phyloP scores from a whole-genome alignment of 305 asterid genomes.

The Coffea humblotiana region DNA sequence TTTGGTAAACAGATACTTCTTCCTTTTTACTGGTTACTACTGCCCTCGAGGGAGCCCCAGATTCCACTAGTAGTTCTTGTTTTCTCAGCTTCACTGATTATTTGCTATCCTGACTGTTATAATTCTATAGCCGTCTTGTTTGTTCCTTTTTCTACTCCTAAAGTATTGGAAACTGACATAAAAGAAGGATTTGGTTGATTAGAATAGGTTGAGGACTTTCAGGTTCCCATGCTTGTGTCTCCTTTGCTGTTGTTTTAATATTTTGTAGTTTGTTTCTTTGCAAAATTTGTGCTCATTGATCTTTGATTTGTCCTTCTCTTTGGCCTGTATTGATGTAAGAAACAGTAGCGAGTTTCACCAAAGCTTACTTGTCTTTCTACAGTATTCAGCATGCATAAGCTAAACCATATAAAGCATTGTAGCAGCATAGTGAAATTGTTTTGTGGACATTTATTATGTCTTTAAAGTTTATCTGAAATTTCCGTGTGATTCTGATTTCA shows the following conservation, averaged over 20 bases:
- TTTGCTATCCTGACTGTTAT: not conserved
- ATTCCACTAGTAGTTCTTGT: not conserved
- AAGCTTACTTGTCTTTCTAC: not conserved
- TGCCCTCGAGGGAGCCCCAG: not conserved
- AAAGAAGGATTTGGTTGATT: not conserved
- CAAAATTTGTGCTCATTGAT: not conserved
- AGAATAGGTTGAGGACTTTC: not conserved
- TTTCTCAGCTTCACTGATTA: not conserved
- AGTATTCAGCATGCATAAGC: not conserved
- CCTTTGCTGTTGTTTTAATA: not conserved
- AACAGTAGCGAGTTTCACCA: not conserved
- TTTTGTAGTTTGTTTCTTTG: not conserved
- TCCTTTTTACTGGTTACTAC: not conserved
- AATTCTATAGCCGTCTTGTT: not conserved
- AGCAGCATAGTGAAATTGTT: not conserved
- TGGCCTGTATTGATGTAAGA: not conserved
- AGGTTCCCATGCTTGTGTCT: not conserved
- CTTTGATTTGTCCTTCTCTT: not conserved
- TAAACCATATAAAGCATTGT: not conserved
- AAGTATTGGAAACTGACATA: not conserved
- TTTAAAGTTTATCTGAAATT: not conserved
- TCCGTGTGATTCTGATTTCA: slow-evolving; percentile 11
- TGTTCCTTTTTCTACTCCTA: not conserved
- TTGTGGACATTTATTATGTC: not conserved
- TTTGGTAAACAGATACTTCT: not conserved